phyloP scores from a whole-genome alignment of 2,329 filamentous ascomycete genomes.

The Stagonosporopsis vannaccii region DNA sequence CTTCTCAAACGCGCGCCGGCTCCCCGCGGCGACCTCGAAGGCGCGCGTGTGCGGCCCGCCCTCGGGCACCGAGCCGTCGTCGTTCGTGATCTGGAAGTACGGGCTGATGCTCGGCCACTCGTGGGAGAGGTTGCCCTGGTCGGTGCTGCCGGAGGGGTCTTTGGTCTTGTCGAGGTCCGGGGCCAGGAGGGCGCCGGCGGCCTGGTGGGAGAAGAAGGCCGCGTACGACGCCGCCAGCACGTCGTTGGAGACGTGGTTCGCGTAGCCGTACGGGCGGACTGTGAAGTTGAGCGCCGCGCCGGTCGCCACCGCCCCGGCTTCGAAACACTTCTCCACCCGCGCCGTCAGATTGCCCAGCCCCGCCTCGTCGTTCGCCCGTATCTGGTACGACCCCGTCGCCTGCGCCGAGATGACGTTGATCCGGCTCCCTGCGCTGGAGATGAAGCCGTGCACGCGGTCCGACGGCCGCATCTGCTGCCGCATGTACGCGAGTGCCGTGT shows the following conservation, averaged over 20 bases:
- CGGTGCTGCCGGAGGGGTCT: conserved; percentile 18
- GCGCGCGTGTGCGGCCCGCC: conserved; percentile 23
- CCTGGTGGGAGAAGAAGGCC: conserved; percentile 8
- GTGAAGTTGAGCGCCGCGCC: conserved; percentile 23
- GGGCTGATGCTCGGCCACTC: conserved; percentile 25
- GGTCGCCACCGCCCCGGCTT: conserved; percentile 19
- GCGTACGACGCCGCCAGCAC: conserved; percentile 18
- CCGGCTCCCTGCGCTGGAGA: conserved; percentile 15
- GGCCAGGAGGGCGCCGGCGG: conserved; percentile 1
- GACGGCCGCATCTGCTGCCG: conserved; percentile 24
- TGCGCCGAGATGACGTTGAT: conserved; percentile 22
- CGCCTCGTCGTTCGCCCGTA: conserved; percentile 20
- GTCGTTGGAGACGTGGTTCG: conserved; percentile 21
- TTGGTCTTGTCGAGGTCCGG: conserved; percentile 9
- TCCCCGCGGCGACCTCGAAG: conserved; percentile 25
- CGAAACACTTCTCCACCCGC: conserved; percentile 22
- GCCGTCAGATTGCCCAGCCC: conserved; percentile 12
- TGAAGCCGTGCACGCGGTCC: conserved; percentile 28
- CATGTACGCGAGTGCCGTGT: conserved; percentile 21
- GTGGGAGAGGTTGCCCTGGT: conserved; percentile 29
- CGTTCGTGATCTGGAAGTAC: conserved; percentile 25
- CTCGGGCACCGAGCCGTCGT: conserved; percentile 18
- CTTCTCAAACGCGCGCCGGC: conserved; percentile 22
- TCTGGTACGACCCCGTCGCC: conserved; percentile 16
- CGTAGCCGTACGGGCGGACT: conserved; percentile 21